Evolutionary conservation across 2,329 filamentous ascomycete genomes (phyloP), one percentile per base, ranked within the genome.

Genomic region (Mycocentrospora acerina): DNA sequence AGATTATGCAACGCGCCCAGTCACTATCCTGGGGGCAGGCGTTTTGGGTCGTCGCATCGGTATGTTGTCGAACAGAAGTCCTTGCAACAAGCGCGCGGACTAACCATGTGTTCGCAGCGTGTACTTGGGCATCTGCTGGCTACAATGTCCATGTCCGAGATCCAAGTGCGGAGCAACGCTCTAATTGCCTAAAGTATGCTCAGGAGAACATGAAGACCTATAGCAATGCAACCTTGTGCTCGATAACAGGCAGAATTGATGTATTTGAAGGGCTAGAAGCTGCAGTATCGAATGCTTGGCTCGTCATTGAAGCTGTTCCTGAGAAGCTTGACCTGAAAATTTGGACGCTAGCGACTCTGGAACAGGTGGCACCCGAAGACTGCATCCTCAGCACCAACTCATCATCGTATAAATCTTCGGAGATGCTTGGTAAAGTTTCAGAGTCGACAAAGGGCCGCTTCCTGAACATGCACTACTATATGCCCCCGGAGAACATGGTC

Each of bases 221-320:
- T 28, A 37, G 33, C 13, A 30, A 27, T 7, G 22, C 37, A 11
- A 34, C 41, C 7, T 24, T 16, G 3, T n/a, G 33, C 10, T 18
- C 24, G 32, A 24, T 13, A 41, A 16, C 35, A 17, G 16, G 40
- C 13, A n/a, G 19, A 22, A 12, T 51, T 28, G 16, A 42, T 7
- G 42, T 45, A 2, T 39, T 68, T n/a, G 59, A 67, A 5, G 62
- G 69, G 18, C 49, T 78, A 2, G 40, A 61, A 7, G 34, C 50
- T 0, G 71, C 75, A 0, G 69, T 79, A 4, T 35, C 55, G 1
- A 58, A 72, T 24, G 70, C 75, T 3, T 81, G 73, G 77, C 63
- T 79, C 5, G 71, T 78, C n/a, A 69, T 79, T 41, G 77, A 78
- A 55, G 74, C 71, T 11, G 70, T 80, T 0, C 77, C 75, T 0